phyloP scores from a whole-genome alignment of 2,329 filamentous ascomycete genomes.

The Aspergillus glaucus region DNA sequence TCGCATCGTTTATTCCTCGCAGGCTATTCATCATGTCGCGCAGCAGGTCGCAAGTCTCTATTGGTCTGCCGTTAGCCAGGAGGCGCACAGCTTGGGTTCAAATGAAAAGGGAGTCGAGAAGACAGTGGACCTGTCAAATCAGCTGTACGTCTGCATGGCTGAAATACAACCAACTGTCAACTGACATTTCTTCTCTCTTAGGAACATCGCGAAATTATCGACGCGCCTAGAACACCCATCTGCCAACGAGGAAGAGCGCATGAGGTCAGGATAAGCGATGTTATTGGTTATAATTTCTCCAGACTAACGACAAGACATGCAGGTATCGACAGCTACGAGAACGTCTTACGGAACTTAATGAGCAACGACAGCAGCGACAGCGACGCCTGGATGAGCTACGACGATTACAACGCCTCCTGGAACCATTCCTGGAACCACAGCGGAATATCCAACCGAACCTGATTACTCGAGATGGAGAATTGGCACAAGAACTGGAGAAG shows the following conservation, averaged over 20 bases:
- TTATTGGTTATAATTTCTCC: slow-evolving; percentile 13
- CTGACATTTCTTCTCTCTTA: slow-evolving; percentile 10
- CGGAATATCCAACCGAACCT: slow-evolving; percentile 51
- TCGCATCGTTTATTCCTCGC: slow-evolving; percentile 47
- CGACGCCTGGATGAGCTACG: slow-evolving; percentile 43
- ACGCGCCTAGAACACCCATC: slow-evolving; percentile 27
- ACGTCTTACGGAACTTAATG: slow-evolving; percentile 41
- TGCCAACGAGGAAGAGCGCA: slow-evolving; percentile 25
- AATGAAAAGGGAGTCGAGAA: slow-evolving; percentile 28
- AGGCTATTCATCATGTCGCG: slow-evolving; percentile 51
- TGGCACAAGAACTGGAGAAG: slow-evolving; percentile 45
- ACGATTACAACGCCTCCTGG: slow-evolving; percentile 41
- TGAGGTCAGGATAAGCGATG: slow-evolving; percentile 23
- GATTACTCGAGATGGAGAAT: slow-evolving; percentile 45
- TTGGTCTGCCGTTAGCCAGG: slow-evolving; percentile 44
- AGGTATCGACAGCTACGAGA: slow-evolving; percentile 39
- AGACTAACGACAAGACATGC: slow-evolving; percentile 19
- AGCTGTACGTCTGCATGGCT: slow-evolving; percentile 22
- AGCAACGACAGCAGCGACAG: slow-evolving; percentile 40
- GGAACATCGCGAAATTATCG: slow-evolving; percentile 35
- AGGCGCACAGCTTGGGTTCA: slow-evolving; percentile 17
- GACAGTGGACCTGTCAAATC: slow-evolving; percentile 34
- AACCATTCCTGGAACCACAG: slow-evolving; percentile 45
- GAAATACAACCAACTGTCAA: neutral
- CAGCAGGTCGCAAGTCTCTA: slow-evolving; percentile 52